These are phyloP conservation scores for Solanum tacnaense DNA, from an alignment of 257 asterid species.

Conservation along the genomic window DNA sequence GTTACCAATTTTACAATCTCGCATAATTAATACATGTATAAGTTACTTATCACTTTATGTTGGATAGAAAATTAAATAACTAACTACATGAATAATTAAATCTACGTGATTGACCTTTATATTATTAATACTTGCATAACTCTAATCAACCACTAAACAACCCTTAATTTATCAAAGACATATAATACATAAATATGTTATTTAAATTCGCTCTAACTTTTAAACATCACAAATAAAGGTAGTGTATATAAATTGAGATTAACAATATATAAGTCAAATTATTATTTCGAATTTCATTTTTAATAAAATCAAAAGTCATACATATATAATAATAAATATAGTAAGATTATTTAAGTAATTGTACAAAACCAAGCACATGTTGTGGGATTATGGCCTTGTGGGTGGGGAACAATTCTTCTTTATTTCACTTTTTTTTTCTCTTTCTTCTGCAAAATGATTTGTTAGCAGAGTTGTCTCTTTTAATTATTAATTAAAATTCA, in stretches of 20 bases:
- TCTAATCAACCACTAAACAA: neutral
- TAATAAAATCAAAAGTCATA: neutral
- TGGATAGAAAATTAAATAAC: neutral
- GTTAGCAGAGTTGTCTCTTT: neutral
- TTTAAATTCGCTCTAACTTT: too few species aligned
- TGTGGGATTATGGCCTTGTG: neutral
- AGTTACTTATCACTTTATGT: neutral
- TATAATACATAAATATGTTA: too few species aligned
- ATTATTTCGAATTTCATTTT: neutral
- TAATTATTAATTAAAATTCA: neutral
- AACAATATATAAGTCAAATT: neutral
- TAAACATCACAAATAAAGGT: neutral
- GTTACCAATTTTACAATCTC: neutral
- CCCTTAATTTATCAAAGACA: too few species aligned
- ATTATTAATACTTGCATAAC: neutral
- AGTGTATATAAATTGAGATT: neutral
- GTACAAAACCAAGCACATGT: neutral
- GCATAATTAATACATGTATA: neutral
- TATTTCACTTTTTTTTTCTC: neutral
- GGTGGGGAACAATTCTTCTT: neutral
- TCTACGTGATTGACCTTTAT: neutral
- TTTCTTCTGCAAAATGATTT: neutral
- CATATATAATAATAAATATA: neutral
- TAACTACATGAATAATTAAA: too few species aligned
- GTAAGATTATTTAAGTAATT: neutral